Base-by-base conservation (phyloP, 2,329 filamentous ascomycete species). In the Nigrospora sphaerica region DNA sequence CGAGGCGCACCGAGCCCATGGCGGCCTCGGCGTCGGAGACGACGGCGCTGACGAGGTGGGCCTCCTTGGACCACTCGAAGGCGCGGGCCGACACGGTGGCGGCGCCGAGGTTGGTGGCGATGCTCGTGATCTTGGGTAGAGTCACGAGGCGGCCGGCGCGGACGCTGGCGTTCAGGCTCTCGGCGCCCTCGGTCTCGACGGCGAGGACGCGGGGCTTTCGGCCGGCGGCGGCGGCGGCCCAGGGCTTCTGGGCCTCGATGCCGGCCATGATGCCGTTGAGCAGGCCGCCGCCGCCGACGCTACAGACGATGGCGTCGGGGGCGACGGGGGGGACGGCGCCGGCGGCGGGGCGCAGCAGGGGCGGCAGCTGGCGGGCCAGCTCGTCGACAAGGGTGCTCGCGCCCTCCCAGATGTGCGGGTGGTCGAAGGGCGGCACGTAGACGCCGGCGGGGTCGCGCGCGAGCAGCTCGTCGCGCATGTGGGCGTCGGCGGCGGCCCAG, bases 1-100 rank as follows among this genome's bases (percentile, higher is more conserved):
- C 84, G 51, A 96, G 83, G 19, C 80, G 73, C 57, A 85, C 81
- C 45, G 85, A 86, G 3, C 83, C 90, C 66, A 83, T 78, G 17
- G 87, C 88, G 0, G 92, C 91, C 58, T 93, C 87, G 4, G 81
- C 82, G 57, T 95, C 88, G 3, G 73, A 74, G 10, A 93, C 71
- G 0, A 89, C 84, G 3, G 78, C 67, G 51, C 76, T 82, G 34
- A 72, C 70, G 34, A 77, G 62, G 39, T 65, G 63, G 14, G 66
- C 56, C 18, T 70, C 68, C 45, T 65, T 59, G 38, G 73, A 64
- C 64, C 86, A 83, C 52, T 82, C 75, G 65, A 86, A 86, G 1
- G 86, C 81, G 52, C 76, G 72, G 48, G 78, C 69, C 5, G 84
- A 81, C 6, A 95, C 86, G n/a, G 77, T 74, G 10, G 77, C 73